Evolutionary conservation across 1,284 basidiomycete genomes (phyloP).

Genomic region (Coriolopsis trogii): DNA sequence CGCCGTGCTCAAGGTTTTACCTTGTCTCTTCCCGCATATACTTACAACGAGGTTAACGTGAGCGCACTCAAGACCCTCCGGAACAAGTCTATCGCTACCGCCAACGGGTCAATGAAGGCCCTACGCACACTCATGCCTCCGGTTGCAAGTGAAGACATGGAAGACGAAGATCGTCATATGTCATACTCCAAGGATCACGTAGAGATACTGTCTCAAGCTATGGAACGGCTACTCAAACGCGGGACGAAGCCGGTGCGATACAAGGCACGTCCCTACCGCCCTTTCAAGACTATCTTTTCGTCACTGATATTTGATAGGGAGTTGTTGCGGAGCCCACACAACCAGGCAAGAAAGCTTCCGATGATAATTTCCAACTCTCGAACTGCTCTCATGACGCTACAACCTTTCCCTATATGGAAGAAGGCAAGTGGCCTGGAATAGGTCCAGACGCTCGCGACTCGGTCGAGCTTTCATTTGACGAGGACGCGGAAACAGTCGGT

Average conservation of each 20-base stretch:
- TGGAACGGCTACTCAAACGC: conserved; percentile 51
- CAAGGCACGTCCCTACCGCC: conserved; percentile 45
- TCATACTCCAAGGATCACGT: conserved; percentile 28
- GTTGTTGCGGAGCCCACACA: too few species aligned
- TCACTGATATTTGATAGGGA: too few species aligned
- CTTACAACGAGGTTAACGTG: too few species aligned
- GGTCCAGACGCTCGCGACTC: conserved; percentile 7
- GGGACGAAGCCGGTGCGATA: conserved; percentile 48
- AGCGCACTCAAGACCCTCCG: conserved; percentile 10
- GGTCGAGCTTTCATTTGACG: conserved; percentile 15
- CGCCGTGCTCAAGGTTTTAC: conserved; percentile 52
- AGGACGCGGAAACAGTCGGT: conserved; percentile 13
- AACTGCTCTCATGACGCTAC: neutral
- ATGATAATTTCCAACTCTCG: conserved; percentile 9
- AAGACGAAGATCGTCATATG: conserved; percentile 25
- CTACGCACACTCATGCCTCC: conserved; percentile 1
- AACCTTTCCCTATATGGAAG: neutral
- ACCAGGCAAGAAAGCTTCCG: neutral
- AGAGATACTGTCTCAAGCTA: conserved; percentile 41
- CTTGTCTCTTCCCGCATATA: too few species aligned
- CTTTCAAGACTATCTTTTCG: neutral
- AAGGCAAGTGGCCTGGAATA: neutral
- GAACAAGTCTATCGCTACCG: neutral
- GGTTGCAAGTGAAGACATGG: neutral
- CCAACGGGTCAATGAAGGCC: neutral